phyloP scores from a whole-genome alignment of 2,329 filamentous ascomycete species.

The Leptographium radiaticola region DNA sequence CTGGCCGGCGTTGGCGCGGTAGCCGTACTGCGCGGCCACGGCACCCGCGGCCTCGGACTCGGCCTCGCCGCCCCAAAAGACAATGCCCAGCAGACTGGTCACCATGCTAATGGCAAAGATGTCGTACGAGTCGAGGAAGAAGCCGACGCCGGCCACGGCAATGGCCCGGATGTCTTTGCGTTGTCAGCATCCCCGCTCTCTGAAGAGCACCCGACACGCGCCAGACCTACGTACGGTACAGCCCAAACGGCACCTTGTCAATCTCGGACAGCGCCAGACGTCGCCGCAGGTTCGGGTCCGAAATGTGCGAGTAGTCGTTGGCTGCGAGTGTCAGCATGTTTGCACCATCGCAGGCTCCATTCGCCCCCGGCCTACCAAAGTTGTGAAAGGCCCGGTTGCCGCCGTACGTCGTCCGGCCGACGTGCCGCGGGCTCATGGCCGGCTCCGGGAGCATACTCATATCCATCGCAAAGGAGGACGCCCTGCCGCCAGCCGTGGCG shows the following conservation, averaged over 20 bases:
- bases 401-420: conserved; percentile 39
- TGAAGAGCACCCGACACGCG: background rate
- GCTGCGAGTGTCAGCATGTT: conserved; percentile 6
- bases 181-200: background rate
- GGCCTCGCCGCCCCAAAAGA: conserved; percentile 49
- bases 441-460: conserved; percentile 29
- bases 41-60: conserved; percentile 20
- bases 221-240: conserved; percentile 38
- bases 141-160: conserved; percentile 66
- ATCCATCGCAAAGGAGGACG: conserved; percentile 12
- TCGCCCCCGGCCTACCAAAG: conserved; percentile 28
- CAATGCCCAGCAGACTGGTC: conserved; percentile 58
- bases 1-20: conserved; percentile 35
- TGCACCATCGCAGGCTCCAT: background rate
- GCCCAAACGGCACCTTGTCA: conserved; percentile 64
- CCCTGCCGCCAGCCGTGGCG: no score
- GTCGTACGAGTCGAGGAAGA: conserved; percentile 72
- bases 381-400: conserved; percentile 62
- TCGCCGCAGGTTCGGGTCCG: conserved; percentile 64
- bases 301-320: conserved; percentile 39
- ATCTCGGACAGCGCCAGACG: conserved; percentile 67
- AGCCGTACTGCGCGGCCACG: conserved; percentile 25
- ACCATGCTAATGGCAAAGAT: conserved; percentile 73
- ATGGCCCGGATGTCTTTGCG: conserved; percentile 52
- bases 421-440: background rate